Conservation (phyloP, 768 basidiomycete genomes). For the Dentipellis fragilis region DNA sequence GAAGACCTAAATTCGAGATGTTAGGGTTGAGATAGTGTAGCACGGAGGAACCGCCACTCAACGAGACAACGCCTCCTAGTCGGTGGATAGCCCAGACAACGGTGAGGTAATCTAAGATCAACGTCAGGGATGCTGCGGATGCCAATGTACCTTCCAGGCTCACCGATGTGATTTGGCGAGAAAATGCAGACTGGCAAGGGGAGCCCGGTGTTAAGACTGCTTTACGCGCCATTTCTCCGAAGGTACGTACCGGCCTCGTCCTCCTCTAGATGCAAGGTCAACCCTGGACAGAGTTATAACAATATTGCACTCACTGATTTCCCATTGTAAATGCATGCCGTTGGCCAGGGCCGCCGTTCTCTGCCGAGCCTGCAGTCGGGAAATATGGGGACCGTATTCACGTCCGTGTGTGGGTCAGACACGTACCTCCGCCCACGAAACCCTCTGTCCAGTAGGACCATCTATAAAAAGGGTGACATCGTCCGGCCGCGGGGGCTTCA, state of each 20-base stretch:
- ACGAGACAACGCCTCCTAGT: constrained; percentile 17
- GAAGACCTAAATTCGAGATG: constrained; percentile 34
- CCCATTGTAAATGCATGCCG: not conserved
- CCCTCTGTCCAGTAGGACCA: constrained; percentile 25
- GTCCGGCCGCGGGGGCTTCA: constrained; percentile 5
- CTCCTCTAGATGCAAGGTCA: constrained; percentile 18
- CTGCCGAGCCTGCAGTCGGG: not conserved
- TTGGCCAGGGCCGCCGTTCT: not conserved
- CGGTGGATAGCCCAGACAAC: constrained; percentile 16
- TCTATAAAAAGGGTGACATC: constrained; percentile 30
- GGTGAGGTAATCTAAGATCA: constrained; percentile 5
- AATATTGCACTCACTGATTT: not conserved
- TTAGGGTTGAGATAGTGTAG: not conserved
- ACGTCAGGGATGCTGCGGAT: not conserved
- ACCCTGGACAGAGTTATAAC: not conserved
- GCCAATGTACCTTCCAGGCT: not conserved
- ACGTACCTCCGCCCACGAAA: constrained; percentile 27
- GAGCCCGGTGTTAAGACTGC: not conserved
- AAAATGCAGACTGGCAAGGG: constrained; percentile 14
- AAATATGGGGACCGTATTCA: not conserved
- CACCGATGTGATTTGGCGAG: constrained; percentile 20
- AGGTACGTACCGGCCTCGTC: constrained; percentile 28
- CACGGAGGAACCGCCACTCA: not conserved
- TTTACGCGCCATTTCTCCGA: not conserved
- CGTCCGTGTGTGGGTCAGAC: not conserved